Evolutionary conservation across 805 yeast genomes (phyloP).

Genomic region (Starmerella scarabaei): DNA sequence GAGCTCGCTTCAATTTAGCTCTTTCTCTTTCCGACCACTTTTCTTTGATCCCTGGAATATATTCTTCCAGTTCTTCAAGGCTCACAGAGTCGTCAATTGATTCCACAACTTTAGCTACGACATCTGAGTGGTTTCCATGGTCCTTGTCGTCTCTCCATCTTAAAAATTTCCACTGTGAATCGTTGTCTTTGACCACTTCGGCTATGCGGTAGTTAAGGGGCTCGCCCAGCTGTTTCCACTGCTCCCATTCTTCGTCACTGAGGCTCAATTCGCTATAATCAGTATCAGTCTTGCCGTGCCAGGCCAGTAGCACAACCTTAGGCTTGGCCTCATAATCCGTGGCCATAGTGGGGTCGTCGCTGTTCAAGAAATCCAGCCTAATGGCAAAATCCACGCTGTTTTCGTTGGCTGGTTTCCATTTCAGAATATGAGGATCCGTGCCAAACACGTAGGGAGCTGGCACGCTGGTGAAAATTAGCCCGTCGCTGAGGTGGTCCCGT

Average conservation of each 20-base stretch:
- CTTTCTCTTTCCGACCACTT: constrained; percentile 12
- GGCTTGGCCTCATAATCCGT: constrained; percentile 63
- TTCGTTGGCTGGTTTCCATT: constrained; percentile 97
- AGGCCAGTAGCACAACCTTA: constrained; percentile 48
- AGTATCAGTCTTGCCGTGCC: constrained; percentile 45
- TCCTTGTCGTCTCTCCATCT: constrained; percentile 88
- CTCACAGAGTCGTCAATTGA: constrained; percentile 80
- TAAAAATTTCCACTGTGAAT: constrained; percentile 66
- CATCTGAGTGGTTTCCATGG: constrained; percentile 72
- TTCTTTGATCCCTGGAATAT: constrained; percentile 11
- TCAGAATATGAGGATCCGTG: constrained; percentile 71
- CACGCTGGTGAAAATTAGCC: constrained; percentile 84
- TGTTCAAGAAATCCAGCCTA: constrained; percentile 52
- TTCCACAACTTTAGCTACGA: constrained; percentile 68
- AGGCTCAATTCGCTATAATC: constrained; percentile 54
- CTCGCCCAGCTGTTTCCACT: constrained; percentile 52
- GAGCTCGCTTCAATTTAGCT: background rate
- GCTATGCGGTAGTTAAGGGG: constrained; percentile 82
- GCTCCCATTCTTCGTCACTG: constrained; percentile 67
- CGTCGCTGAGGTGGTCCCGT: constrained; percentile 83
- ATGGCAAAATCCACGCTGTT: constrained; percentile 84
- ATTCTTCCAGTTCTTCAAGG: constrained; percentile 47
- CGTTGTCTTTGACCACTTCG: constrained; percentile 61
- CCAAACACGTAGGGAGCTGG: constrained; percentile 79
- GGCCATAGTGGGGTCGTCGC: constrained; percentile 38